These are phyloP conservation scores for Furcasterigmium sp. DNA, from an alignment of 2,329 filamentous ascomycete genomes.

Conservation along the genomic window DNA sequence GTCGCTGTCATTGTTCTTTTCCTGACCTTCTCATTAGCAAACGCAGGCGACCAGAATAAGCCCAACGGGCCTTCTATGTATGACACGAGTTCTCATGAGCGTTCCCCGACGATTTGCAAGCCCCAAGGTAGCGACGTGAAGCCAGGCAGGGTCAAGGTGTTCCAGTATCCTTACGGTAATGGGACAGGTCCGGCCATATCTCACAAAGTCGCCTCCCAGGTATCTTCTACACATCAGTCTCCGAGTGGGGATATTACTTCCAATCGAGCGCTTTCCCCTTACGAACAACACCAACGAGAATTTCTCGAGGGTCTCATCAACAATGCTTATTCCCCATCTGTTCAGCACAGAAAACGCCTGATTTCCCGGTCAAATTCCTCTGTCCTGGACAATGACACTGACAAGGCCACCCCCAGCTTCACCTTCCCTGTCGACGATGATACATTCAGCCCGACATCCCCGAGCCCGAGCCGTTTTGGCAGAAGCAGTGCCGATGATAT, in stretches of 20 bases:
- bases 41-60: conserved; percentile 13
- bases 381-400: conserved; percentile 18
- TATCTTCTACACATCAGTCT: conserved; percentile 3
- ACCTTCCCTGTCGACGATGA: conserved; percentile 40
- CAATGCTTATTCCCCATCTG: conserved; percentile 14
- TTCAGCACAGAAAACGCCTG: conserved; percentile 7
- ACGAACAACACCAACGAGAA: conserved; percentile 34
- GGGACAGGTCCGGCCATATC: neutral
- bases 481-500: conserved; percentile 54
- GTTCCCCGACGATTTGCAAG: conserved; percentile 8
- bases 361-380: neutral
- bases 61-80: conserved; percentile 41
- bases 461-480: conserved; percentile 34
- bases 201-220: neutral
- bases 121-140: neutral
- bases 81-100: conserved; percentile 17
- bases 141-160: neutral
- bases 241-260: conserved; percentile 12
- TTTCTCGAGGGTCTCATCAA: conserved; percentile 31
- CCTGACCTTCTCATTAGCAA: conserved; percentile 2
- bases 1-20: neutral
- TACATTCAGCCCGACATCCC: conserved; percentile 27
- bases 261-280: conserved; percentile 19
- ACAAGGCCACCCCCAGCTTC: conserved; percentile 41
- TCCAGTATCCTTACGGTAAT: neutral